phyloP scores from a whole-genome alignment of 2,329 filamentous ascomycete species.

The Pestalotiopsis sp. region DNA sequence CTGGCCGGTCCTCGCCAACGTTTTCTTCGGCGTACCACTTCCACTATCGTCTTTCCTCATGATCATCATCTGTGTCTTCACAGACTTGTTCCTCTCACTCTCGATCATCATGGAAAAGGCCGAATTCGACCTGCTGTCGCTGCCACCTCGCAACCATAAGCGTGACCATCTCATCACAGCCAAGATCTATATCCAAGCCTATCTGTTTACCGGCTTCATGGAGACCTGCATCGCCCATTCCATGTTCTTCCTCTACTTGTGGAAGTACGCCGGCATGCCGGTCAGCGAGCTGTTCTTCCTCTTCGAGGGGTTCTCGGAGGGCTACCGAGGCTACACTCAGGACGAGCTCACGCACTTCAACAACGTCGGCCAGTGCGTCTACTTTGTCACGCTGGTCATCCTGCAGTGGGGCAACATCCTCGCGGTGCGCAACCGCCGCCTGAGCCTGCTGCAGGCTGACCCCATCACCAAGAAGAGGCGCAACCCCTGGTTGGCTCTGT shows the following conservation, averaged over 20 bases:
- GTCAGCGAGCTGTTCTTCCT: constrained; percentile 49
- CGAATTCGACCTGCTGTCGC: constrained; percentile 52
- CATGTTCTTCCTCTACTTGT: constrained; percentile 59
- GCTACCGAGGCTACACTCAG: constrained; percentile 49
- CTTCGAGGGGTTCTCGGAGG: constrained; percentile 48
- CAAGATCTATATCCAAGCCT: constrained; percentile 48
- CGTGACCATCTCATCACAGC: constrained; percentile 45
- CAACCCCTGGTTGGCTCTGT: constrained; percentile 50
- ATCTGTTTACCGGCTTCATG: constrained; percentile 54
- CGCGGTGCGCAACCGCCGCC: constrained; percentile 50
- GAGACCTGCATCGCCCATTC: constrained; percentile 50
- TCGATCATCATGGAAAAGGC: constrained; percentile 58
- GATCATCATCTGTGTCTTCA: constrained; percentile 61
- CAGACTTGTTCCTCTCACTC: constrained; percentile 52
- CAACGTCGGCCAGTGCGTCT: constrained; percentile 50
- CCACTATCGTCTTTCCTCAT: constrained; percentile 55
- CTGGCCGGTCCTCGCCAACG: constrained; percentile 58
- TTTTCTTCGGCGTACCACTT: constrained; percentile 55
- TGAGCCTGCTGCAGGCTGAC: constrained; percentile 53
- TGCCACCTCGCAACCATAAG: constrained; percentile 51
- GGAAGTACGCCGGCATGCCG: constrained; percentile 47
- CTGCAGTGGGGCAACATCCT: constrained; percentile 57
- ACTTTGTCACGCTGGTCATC: constrained; percentile 56
- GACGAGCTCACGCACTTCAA: constrained; percentile 50
- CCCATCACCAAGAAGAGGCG: constrained; percentile 47